Conservation (phyloP, 1,284 basidiomycete species). For the Naganishia sp. region DNA sequence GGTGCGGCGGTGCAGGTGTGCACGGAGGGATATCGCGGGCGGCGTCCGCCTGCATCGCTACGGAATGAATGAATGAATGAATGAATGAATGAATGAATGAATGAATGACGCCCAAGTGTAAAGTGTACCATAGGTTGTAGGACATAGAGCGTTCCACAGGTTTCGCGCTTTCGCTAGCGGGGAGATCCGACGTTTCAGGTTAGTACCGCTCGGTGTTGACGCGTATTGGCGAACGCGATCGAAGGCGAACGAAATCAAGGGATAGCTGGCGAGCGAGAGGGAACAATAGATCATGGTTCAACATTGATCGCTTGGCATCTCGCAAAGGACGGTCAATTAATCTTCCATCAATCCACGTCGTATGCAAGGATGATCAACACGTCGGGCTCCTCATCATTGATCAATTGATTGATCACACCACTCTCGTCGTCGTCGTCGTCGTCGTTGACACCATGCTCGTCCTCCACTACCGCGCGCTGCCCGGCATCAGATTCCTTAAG, state of each 20-base stretch:
- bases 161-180: too few species aligned
- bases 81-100: background rate
- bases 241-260: background rate
- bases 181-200: conserved; percentile 7
- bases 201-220: background rate
- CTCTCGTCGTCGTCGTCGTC: background rate
- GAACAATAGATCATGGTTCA: too few species aligned
- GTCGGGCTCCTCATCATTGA: background rate
- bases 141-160: background rate
- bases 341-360: background rate
- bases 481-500: background rate
- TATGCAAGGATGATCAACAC: background rate
- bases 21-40: background rate
- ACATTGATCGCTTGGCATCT: too few species aligned
- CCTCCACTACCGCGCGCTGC: background rate
- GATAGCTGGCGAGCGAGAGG: background rate
- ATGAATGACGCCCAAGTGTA: too few species aligned
- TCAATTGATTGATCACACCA: background rate
- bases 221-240: too few species aligned
- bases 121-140: conserved; percentile 7
- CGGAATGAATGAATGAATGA: background rate
- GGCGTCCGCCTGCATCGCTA: background rate
- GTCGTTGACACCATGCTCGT: background rate
- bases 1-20: background rate
- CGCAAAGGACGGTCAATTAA: background rate